phyloP scores from a whole-genome alignment of 2,329 filamentous ascomycete genomes.

The Pseudocercospora musae region DNA sequence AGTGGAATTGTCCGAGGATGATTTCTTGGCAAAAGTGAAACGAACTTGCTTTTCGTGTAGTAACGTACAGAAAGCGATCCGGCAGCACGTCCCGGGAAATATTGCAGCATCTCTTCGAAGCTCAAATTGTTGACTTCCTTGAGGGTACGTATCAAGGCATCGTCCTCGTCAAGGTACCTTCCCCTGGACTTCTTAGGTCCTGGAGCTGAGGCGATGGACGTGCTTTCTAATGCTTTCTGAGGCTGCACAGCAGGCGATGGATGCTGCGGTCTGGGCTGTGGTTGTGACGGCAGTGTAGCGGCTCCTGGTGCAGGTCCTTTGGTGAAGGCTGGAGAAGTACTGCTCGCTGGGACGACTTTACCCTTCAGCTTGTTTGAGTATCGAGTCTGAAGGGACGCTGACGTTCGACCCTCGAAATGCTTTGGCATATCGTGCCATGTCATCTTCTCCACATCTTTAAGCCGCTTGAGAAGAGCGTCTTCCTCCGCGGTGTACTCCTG shows the following conservation, averaged over 20 bases:
- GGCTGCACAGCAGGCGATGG: not conserved
- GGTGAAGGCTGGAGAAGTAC: not conserved
- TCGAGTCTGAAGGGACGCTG: constrained; percentile 28
- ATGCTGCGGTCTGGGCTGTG: not conserved
- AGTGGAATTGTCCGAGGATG: not conserved
- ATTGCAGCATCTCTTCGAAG: constrained; percentile 38
- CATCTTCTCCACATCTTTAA: constrained; percentile 41
- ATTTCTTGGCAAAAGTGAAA: not conserved
- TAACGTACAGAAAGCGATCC: constrained; percentile 31
- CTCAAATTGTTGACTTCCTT: constrained; percentile 39
- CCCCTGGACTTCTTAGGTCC: constrained; percentile 2
- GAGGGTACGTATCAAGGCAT: constrained; percentile 38
- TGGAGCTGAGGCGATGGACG: not conserved
- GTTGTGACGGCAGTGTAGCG: not conserved
- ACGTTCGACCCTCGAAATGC: constrained; percentile 35
- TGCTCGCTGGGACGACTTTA: not conserved
- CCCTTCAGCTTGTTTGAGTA: constrained; percentile 23
- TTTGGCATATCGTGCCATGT: constrained; percentile 38
- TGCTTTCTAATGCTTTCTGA: not conserved
- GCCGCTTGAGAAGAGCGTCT: constrained; percentile 36
- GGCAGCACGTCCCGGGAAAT: constrained; percentile 35
- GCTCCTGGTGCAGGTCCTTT: not conserved
- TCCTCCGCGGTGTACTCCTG: constrained; percentile 30
- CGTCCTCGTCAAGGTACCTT: constrained; percentile 31
- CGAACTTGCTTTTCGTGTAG: constrained; percentile 14